phyloP scores from a whole-genome alignment of 208 protist species.

The Trypanosoma melophagium region DNA sequence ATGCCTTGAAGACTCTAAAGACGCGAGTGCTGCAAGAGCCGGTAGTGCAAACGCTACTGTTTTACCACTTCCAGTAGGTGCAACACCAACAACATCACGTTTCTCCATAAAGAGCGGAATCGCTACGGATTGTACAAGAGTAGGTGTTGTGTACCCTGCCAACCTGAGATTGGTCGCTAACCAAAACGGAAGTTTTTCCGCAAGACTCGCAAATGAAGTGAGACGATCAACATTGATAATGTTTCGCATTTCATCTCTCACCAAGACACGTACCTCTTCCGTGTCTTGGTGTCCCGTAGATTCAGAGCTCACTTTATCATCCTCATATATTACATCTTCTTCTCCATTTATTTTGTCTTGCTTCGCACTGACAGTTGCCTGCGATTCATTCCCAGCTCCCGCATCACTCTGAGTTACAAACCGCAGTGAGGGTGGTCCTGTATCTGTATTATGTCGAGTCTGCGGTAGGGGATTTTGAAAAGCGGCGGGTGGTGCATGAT shows the following conservation, averaged over 20 bases:
- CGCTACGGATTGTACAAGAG: constrained; percentile 78
- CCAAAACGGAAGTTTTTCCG: constrained; percentile 43
- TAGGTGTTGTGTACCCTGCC: constrained; percentile 55
- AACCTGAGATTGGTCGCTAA: constrained; percentile 40
- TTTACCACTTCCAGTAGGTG: constrained; percentile 96
- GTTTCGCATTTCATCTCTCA: constrained; percentile 48
- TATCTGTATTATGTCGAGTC: background rate
- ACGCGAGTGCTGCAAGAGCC: constrained; percentile 41
- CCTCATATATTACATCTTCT: constrained; percentile 27
- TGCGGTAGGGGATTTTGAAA: constrained; percentile 7
- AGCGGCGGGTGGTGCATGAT: background rate
- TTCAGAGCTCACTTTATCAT: constrained; percentile 15
- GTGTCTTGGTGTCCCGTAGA: constrained; percentile 18
- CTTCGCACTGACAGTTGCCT: background rate
- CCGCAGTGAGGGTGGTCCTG: background rate
- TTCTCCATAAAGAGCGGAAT: constrained; percentile 84
- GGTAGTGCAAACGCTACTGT: constrained; percentile 97
- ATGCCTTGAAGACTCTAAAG: background rate
- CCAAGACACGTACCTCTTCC: constrained; percentile 49
- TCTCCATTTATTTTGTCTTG: constrained; percentile 30
- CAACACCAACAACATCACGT: constrained; percentile 91
- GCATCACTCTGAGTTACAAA: background rate
- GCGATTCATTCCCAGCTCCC: background rate
- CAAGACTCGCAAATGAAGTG: constrained; percentile 51
- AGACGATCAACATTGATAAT: constrained; percentile 32